phyloP scores from a whole-genome alignment of 2,329 filamentous ascomycete species.

The Trichoderma asperellum region DNA sequence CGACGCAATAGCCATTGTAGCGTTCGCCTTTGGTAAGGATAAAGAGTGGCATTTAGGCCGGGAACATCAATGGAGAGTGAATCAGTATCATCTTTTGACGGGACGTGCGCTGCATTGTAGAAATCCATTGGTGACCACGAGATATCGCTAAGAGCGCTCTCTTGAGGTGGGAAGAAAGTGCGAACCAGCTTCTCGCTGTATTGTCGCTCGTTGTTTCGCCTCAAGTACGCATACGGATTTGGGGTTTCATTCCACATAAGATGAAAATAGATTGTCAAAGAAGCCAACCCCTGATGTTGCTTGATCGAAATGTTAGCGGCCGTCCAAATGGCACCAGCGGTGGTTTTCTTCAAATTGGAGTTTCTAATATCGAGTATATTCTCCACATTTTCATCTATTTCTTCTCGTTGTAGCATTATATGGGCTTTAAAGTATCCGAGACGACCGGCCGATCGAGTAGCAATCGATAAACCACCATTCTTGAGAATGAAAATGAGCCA shows the following conservation, averaged over 20 bases:
- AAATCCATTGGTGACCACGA: conserved; percentile 60
- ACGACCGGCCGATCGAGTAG: conserved; percentile 29
- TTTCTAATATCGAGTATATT: conserved; percentile 32
- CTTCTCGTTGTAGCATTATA: conserved; percentile 35
- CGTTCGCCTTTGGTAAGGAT: conserved; percentile 72
- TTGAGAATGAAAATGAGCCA: conserved; percentile 32
- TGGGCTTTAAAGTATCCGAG: conserved; percentile 21
- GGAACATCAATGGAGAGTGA: conserved; percentile 48
- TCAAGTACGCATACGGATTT: conserved; percentile 39
- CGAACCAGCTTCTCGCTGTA: conserved; percentile 45
- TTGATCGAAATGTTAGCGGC: conserved; percentile 40
- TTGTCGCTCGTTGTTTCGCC: conserved; percentile 38
- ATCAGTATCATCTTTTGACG: conserved; percentile 49
- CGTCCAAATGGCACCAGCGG: conserved; percentile 44
- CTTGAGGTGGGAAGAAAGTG: conserved; percentile 39
- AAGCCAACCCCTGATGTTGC: conserved; percentile 34
- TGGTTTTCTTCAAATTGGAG: conserved; percentile 29
- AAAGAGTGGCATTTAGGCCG: conserved; percentile 57
- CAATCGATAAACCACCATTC: conserved; percentile 31
- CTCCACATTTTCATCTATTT: conserved; percentile 32
- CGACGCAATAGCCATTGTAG: conserved; percentile 70
- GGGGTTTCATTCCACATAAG: conserved; percentile 51
- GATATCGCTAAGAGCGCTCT: conserved; percentile 21
- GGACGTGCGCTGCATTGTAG: conserved; percentile 70
- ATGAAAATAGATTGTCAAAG: conserved; percentile 41